Evolutionary conservation across 768 basidiomycete species (phyloP), one percentile per base, ranked within the genome.

Genomic region (Naematelia aurantialba): DNA sequence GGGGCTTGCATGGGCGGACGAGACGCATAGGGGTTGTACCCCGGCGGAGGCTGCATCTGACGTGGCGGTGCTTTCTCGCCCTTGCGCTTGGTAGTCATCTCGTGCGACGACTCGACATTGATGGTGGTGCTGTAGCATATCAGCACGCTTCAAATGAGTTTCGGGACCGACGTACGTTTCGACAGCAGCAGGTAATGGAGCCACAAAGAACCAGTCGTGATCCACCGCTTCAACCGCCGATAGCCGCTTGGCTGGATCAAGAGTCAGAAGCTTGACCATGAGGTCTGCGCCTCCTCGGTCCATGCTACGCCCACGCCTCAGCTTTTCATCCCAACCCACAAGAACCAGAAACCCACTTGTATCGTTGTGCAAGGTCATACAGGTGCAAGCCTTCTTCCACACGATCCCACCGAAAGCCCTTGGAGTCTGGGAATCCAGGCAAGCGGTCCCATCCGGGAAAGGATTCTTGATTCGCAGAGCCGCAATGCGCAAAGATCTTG

Each of bases 201-300:
- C 86, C 0, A 85, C 86, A 89, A 90, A 96, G 76, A 98, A 96
- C 80, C 91, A 98, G 19, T 89, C 86, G 72, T 97, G 91, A 66
- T 92, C 87, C 53, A 97, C 82, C 0, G 93, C 93, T 58, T 90
- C 82, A 1, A 83, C 78, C 8, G 94, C 94, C 1, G 92, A 91
- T 42, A 91, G 82, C 19, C 94, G 83, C 57, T 88, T 83, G 60
- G 82, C 81, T 1, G 94, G 94, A 73, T 97, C 89, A 66, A 91
- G 87, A 0, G 81, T 85, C 25, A 97, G 79, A 31, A 97, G 79
- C 69, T 85, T 86, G 66, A 92, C 91, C 62, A 96, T 70, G 24
- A 97, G 79, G 73, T 94, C 90, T 31, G 82, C 84, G 0, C 88
- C 89, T 73, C 89, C 86, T 31, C 81, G 74, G 14, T 83, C 86